These are phyloP conservation scores for Colletotrichum tanaceti DNA, from an alignment of 2,329 filamentous ascomycete genomes.

Conservation along the genomic window DNA sequence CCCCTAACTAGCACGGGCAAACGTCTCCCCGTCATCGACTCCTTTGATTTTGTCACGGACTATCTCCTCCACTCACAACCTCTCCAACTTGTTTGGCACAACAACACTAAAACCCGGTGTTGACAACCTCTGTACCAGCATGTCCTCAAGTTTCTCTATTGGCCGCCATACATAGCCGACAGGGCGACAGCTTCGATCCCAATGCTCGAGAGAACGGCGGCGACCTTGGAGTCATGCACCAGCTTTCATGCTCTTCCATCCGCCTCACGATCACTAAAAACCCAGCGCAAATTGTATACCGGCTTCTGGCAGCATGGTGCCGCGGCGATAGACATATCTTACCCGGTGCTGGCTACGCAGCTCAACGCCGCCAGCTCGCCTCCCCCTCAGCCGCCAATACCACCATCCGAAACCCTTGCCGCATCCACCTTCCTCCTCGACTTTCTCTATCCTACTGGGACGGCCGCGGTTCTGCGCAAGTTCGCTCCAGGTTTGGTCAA, in stretches of 20 bases:
- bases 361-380: conserved; percentile 40
- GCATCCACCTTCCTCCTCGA: conserved; percentile 66
- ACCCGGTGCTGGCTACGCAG: conserved; percentile 49
- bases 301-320: conserved; percentile 68
- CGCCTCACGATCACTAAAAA: conserved; percentile 51
- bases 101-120: conserved; percentile 17
- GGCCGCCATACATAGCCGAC: conserved; percentile 26
- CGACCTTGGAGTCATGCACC: conserved; percentile 66
- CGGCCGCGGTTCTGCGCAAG: conserved; percentile 56
- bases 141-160: conserved; percentile 14
- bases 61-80: conserved; percentile 31
- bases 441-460: conserved; percentile 65
- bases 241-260: conserved; percentile 64
- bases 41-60: conserved; percentile 24
- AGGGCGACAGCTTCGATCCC: conserved; percentile 43
- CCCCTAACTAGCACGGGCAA: neutral
- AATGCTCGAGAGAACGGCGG: conserved; percentile 70
- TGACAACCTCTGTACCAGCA: conserved; percentile 21
- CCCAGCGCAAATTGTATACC: conserved; percentile 58
- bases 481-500: conserved; percentile 42
- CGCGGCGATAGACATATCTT: conserved; percentile 59
- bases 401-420: conserved; percentile 49
- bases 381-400: conserved; percentile 43
- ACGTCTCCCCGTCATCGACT: conserved; percentile 24
- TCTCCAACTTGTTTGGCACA: conserved; percentile 18